A percentile compares a stretch with the other conserved stretches of the same genome.
phyloP scores from a whole-genome alignment of 2,329 filamentous ascomycete genomes.

The Aspergillus eucalypticola region DNA sequence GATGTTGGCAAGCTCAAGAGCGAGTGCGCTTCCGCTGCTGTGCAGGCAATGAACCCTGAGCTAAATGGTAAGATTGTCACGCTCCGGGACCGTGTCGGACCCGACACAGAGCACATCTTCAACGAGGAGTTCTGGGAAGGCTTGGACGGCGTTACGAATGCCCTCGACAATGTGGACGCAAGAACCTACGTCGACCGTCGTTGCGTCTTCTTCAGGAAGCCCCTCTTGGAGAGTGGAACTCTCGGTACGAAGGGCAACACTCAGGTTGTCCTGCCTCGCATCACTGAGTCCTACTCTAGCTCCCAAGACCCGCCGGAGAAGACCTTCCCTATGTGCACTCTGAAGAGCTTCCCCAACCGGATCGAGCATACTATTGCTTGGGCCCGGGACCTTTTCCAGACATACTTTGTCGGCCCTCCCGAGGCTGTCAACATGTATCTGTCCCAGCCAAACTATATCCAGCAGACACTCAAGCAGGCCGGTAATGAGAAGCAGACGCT shows the following conservation, averaged over 20 bases:
- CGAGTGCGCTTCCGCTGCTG: slow-evolving; percentile 86
- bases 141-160: slow-evolving; percentile 92
- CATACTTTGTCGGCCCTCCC: slow-evolving; percentile 87
- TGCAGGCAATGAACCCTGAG: slow-evolving; percentile 93
- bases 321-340: slow-evolving; percentile 98
- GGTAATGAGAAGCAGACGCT: slow-evolving; percentile 93
- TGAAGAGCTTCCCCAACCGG: slow-evolving; percentile 94
- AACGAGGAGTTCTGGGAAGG: slow-evolving; percentile 87
- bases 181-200: slow-evolving; percentile 93
- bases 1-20: slow-evolving; percentile 98
- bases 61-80: slow-evolving; percentile 81
- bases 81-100: slow-evolving; percentile 84
- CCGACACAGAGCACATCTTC: slow-evolving; percentile 91
- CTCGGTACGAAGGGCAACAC: slow-evolving; percentile 99
- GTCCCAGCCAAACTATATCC: slow-evolving; percentile 85
- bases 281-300: slow-evolving; percentile 96
- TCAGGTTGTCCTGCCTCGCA: slow-evolving; percentile 84
- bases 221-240: slow-evolving; percentile 92
- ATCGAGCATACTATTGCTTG: slow-evolving; percentile 99
- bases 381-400: slow-evolving; percentile 94
- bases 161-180: slow-evolving; percentile 95
- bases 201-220: slow-evolving; percentile 98
- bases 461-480: slow-evolving; percentile 82
- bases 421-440: slow-evolving; percentile 95
- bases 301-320: slow-evolving; percentile 98